A percentile compares a stretch with the other conserved stretches of the same genome.
Evolutionary conservation across 768 basidiomycete species (phyloP).

Genomic region (Serendipita vermifera): DNA sequence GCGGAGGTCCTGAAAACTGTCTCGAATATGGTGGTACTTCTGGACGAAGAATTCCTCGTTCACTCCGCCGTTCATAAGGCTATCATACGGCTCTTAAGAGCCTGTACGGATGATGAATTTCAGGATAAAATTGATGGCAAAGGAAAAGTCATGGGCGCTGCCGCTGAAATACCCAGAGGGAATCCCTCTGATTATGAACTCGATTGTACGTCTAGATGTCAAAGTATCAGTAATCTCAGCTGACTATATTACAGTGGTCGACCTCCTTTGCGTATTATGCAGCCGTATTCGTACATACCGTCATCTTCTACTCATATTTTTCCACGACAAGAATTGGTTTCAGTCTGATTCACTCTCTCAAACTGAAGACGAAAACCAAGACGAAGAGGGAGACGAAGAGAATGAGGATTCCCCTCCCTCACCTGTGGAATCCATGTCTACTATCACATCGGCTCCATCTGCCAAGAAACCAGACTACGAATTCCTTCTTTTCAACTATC

Average conservation of each 20-base stretch:
- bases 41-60: conserved; percentile 88
- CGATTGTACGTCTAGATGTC: conserved; percentile 47
- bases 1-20: conserved; percentile 77
- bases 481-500: conserved; percentile 89
- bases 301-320: conserved; percentile 91
- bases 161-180: conserved; percentile 49
- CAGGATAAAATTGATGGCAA: conserved; percentile 77
- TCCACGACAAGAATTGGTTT: conserved; percentile 87
- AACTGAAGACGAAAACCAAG: conserved; percentile 32
- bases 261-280: conserved; percentile 82
- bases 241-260: conserved; percentile 50
- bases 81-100: conserved; percentile 68
- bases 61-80: conserved; percentile 85
- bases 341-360: conserved; percentile 50
- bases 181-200: conserved; percentile 82
- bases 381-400: conserved; percentile 16
- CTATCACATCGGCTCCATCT: conserved; percentile 34
- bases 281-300: conserved; percentile 81
- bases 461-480: conserved; percentile 78
- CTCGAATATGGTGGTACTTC: conserved; percentile 78
- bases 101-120: conserved; percentile 83
- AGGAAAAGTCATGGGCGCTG: conserved; percentile 65
- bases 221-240: not conserved
- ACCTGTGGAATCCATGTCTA: conserved; percentile 48
- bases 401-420: conserved; percentile 29